These are phyloP conservation scores for Tetraselmis striata DNA, from an alignment of 139 green algal genomes.

Conservation along the genomic window DNA sequence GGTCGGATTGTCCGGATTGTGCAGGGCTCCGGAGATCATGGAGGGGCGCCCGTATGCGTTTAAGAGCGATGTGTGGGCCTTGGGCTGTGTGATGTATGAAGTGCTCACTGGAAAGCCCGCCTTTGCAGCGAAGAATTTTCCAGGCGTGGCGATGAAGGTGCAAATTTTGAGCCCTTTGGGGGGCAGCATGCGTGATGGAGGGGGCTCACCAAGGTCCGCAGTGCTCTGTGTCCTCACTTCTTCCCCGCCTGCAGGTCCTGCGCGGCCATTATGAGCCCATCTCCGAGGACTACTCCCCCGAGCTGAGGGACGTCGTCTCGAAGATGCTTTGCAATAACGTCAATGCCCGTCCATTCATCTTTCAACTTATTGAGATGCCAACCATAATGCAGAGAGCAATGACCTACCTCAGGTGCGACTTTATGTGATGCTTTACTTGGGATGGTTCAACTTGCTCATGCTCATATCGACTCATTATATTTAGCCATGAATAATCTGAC, in stretches of 20 bases:
- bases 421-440: background rate
- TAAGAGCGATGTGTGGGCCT: constrained; percentile 12
- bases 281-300: constrained; percentile 4
- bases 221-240: background rate
- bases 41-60: constrained; percentile 7
- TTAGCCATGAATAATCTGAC: too few species aligned
- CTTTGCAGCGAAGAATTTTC: constrained; percentile 7
- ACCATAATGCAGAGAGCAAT: background rate
- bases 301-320: background rate
- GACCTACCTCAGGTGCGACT: background rate
- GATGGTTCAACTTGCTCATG: background rate
- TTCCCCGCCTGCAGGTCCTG: background rate
- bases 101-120: constrained; percentile 2
- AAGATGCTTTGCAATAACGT: background rate
- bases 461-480: too few species aligned
- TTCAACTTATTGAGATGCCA: background rate
- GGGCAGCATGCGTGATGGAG: background rate
- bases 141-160: constrained; percentile 14
- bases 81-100: constrained; percentile 17
- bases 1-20: background rate
- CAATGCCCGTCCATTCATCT: background rate
- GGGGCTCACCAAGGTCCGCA: background rate
- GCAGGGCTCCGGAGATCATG: background rate
- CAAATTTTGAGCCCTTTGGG: background rate
- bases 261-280: constrained; percentile 10